Percentiles rank a stretch among this genome's conserved stretches.
These are phyloP conservation scores for Castanopsis chinensis DNA, from an alignment of 306 rosid genomes.

Conservation along the genomic window DNA sequence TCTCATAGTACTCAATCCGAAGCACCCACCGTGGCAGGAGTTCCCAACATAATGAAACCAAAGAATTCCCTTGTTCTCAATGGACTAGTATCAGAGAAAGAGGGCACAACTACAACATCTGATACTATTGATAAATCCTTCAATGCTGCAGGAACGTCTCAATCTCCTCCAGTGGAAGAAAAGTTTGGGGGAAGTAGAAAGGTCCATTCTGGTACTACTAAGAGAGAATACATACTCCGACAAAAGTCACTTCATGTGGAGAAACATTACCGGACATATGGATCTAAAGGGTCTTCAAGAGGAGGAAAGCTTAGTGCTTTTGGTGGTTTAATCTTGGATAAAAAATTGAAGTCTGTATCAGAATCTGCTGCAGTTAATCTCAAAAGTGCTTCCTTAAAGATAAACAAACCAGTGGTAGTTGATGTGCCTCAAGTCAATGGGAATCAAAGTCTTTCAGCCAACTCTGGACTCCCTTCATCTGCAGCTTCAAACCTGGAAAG, in stretches of 20 bases:
- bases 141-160: conserved; percentile 46
- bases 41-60: conserved; percentile 27
- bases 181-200: conserved; percentile 51
- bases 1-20: conserved; percentile 51
- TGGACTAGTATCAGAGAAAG: conserved; percentile 45
- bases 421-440: conserved; percentile 54
- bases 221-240: conserved; percentile 78
- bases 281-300: conserved; percentile 75
- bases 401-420: conserved; percentile 70
- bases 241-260: conserved; percentile 79
- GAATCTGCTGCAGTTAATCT: conserved; percentile 60
- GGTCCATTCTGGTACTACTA: conserved; percentile 52
- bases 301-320: conserved; percentile 64
- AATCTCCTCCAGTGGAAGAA: conserved; percentile 52
- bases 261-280: conserved; percentile 63
- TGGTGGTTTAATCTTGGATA: conserved; percentile 71
- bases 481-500: conserved; percentile 42
- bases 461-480: conserved; percentile 39
- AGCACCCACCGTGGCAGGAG: conserved; percentile 34
- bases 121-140: conserved; percentile 44
- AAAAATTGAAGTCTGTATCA: conserved; percentile 65
- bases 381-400: conserved; percentile 66
- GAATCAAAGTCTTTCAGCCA: conserved; percentile 42
- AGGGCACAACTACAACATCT: conserved; percentile 35
- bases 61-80: conserved; percentile 39